Percentiles rank a stretch among this genome's conserved stretches.
Evolutionary conservation across 164 flowering plant genomes (phyloP).

Genomic region (Dillenia turbinata): DNA sequence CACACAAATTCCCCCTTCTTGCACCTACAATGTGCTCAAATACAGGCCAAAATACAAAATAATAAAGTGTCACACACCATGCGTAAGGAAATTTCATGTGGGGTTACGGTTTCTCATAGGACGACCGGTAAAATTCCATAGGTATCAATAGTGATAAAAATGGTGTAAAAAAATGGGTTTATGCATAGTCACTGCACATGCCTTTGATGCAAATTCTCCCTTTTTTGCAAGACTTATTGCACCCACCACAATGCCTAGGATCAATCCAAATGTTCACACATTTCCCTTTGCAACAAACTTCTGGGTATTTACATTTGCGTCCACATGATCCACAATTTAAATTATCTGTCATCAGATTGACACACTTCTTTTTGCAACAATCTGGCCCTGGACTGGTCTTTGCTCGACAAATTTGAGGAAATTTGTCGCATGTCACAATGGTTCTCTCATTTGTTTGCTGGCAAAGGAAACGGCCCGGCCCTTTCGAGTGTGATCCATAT

Average conservation of each 20-base stretch:
- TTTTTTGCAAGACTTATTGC: conserved; percentile 14
- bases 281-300: conserved; percentile 18
- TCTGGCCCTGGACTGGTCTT: conserved; percentile 5
- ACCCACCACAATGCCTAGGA: conserved; percentile 14
- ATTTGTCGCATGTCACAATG: no score
- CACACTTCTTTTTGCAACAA: conserved; percentile 7
- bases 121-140: no score
- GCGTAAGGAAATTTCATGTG: no score
- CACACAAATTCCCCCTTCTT: no score
- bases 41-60: no score
- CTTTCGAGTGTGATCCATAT: not conserved
- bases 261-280: conserved; percentile 14
- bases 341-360: conserved; percentile 10
- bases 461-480: no score
- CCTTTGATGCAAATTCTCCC: conserved; percentile 7
- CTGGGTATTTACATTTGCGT: conserved; percentile 15
- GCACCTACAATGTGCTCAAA: no score
- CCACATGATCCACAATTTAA: conserved; percentile 21
- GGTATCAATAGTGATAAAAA: no score
- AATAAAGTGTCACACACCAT: no score
- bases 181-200: conserved; percentile 10
- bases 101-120: no score
- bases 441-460: no score
- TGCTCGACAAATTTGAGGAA: conserved; percentile 13
- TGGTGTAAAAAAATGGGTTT: no score